A percentile compares a stretch with the other conserved stretches of the same genome.
phyloP scores from a whole-genome alignment of 352 stramenopile species.

The Pythium aristosporum region DNA sequence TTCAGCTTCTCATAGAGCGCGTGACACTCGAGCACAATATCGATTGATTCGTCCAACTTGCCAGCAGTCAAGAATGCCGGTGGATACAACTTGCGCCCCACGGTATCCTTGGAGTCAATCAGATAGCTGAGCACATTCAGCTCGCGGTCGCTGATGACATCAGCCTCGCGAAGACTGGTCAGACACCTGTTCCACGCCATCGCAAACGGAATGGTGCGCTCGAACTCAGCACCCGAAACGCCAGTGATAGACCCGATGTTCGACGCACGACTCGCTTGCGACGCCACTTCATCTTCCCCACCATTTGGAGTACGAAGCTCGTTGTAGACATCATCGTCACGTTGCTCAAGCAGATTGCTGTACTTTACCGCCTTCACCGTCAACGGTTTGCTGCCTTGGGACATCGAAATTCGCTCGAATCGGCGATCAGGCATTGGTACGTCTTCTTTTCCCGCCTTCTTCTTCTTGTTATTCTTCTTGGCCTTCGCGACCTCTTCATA shows the following conservation, averaged over 20 bases:
- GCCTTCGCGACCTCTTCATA: slow-evolving; percentile 52
- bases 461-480: slow-evolving; percentile 77
- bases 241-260: slow-evolving; percentile 73
- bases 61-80: slow-evolving; percentile 82
- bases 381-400: slow-evolving; percentile 71
- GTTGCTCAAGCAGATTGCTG: slow-evolving; percentile 56
- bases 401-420: slow-evolving; percentile 86
- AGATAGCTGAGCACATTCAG: slow-evolving; percentile 86
- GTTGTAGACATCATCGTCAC: slow-evolving; percentile 51
- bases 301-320: slow-evolving; percentile 22
- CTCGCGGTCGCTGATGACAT: slow-evolving; percentile 84
- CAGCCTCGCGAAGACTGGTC: slow-evolving; percentile 69
- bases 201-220: slow-evolving; percentile 85
- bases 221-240: slow-evolving; percentile 78
- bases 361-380: slow-evolving; percentile 85
- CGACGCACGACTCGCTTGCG: slow-evolving; percentile 38
- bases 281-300: slow-evolving; percentile 58
- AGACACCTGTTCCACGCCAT: slow-evolving; percentile 88
- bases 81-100: slow-evolving; percentile 77
- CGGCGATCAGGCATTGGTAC: slow-evolving; percentile 59
- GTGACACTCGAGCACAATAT: slow-evolving; percentile 81
- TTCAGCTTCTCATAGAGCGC: slow-evolving; percentile 84
- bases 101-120: slow-evolving; percentile 77
- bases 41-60: slow-evolving; percentile 85
- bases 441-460: slow-evolving; percentile 70